Evolutionary conservation across 1,284 basidiomycete genomes (phyloP), one percentile per base, ranked within the genome.

Genomic region (Cryptococcus neoformans): DNA sequence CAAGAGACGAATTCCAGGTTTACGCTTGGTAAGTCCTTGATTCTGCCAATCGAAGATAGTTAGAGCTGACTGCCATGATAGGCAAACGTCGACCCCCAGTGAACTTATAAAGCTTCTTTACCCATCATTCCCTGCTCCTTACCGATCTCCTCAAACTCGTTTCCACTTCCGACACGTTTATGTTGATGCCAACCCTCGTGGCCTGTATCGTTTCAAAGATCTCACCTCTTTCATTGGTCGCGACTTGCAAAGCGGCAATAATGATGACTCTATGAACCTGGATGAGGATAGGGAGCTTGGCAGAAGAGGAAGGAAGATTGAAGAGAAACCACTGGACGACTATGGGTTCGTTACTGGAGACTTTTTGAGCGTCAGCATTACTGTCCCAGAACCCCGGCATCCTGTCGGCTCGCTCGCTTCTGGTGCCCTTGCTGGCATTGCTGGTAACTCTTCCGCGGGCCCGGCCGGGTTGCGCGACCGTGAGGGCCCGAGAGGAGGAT

Each of bases 341-440:
- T 74, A 73, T 48, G 74, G 70, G 9, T 76, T 71, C 58, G 51
- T 71, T 17, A 73, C 67, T 6, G 74, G 74, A 17, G 74, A 76
- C 55, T 53, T 73, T 39, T 49, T 76, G n/a, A 67, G 64, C 21
- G 63, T 76, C 2, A 62, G 58, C 3, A 49, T 76, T 11, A 47
- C 59, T 48, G 58, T 73, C 1, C 74, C 74, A 11, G 71, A 72
- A 50, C 69, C 72, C 39, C 68, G 62, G 37, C 45, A 59, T 38
- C 59, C 51, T 9, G 21, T 21, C 21, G 3, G 3, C 21, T 21
- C 21, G 3, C 21, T 21, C 21, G 46, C 56, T n/a, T 11, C 40
- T 10, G 54, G 41, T 21, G 54, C 54, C 17, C 16, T 21, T 14
- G 39, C 17, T 2, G 49, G 49, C 3, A 17, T 28, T 17, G 28